phyloP scores from a whole-genome alignment of 208 protist species.

The Leishmania major region DNA sequence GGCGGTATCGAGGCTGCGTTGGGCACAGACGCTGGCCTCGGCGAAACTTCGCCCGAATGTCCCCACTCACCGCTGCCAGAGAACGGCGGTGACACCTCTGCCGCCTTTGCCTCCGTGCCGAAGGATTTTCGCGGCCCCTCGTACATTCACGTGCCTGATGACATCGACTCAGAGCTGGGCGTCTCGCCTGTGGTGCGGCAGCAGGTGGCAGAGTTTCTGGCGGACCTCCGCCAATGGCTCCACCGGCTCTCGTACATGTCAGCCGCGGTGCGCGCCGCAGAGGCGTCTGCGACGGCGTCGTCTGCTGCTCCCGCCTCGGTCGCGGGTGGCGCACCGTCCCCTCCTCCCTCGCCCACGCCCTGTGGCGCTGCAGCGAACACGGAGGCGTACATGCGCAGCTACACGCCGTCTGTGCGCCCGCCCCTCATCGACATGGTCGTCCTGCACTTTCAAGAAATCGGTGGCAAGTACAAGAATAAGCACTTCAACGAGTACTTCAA shows the following conservation, averaged over 20 bases:
- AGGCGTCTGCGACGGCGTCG: not conserved
- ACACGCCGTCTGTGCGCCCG: conserved; percentile 30
- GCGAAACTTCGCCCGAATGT: not conserved
- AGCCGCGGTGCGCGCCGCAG: conserved; percentile 21
- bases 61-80: not conserved
- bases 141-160: conserved; percentile 7
- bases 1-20: conserved; percentile 52
- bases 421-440: conserved; percentile 80
- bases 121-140: not conserved
- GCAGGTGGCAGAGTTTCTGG: conserved; percentile 53
- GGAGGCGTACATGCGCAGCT: conserved; percentile 21
- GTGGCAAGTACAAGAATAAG: conserved; percentile 60
- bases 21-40: not conserved
- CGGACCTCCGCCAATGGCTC: conserved; percentile 62
- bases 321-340: not conserved
- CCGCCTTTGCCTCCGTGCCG: conserved; percentile 4
- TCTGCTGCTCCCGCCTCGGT: not conserved
- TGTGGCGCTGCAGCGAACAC: conserved; percentile 1
- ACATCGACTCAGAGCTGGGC: conserved; percentile 4
- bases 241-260: conserved; percentile 44
- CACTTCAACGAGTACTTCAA: conserved; percentile 62
- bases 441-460: conserved; percentile 87
- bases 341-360: not conserved
- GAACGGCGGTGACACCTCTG: not conserved
- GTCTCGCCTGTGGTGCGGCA: conserved; percentile 18